Percentiles rank a stretch among this genome's conserved stretches.
Evolutionary conservation across 257 asterid genomes (phyloP).

Genomic region (Nicotiana paniculata): DNA sequence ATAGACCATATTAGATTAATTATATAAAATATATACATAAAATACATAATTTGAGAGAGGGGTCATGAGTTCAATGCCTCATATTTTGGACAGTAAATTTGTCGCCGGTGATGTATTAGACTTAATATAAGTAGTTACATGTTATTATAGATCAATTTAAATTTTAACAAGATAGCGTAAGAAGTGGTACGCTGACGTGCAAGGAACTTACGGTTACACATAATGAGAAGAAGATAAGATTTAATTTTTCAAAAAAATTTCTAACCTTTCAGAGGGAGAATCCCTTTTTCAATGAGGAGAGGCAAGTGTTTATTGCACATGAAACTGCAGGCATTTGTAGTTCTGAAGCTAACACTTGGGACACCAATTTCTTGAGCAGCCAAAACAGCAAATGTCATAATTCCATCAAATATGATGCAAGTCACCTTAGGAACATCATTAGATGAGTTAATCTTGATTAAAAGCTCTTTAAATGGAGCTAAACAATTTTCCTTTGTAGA

Average conservation of each 20-base stretch:
- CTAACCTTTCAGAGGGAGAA: conserved; percentile 32
- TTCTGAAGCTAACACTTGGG: conserved; percentile 27
- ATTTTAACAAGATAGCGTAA: too few relatives aligned
- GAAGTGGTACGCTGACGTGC: too few relatives aligned
- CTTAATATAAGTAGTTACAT: too few relatives aligned
- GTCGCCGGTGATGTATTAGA: too few relatives aligned
- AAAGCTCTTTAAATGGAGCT: conserved; percentile 22
- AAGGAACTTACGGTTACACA: background rate
- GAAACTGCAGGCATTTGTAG: conserved; percentile 20
- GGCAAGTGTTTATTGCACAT: conserved; percentile 19
- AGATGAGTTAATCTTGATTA: conserved; percentile 16
- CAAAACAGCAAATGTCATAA: conserved; percentile 23
- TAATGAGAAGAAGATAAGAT: background rate
- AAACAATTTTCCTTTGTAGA: conserved; percentile 29
- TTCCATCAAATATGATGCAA: conserved; percentile 25
- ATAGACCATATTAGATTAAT: too few relatives aligned
- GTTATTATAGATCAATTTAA: too few relatives aligned
- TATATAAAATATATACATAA: too few relatives aligned
- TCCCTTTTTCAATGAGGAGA: conserved; percentile 22
- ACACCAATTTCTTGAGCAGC: conserved; percentile 37
- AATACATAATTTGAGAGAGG: too few relatives aligned
- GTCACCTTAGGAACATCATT: conserved; percentile 22
- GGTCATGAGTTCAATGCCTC: too few relatives aligned
- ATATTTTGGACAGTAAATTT: too few relatives aligned
- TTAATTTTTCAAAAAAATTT: background rate